phyloP scores from a whole-genome alignment of 257 asterid species.

The Handroanthus guayacan region DNA sequence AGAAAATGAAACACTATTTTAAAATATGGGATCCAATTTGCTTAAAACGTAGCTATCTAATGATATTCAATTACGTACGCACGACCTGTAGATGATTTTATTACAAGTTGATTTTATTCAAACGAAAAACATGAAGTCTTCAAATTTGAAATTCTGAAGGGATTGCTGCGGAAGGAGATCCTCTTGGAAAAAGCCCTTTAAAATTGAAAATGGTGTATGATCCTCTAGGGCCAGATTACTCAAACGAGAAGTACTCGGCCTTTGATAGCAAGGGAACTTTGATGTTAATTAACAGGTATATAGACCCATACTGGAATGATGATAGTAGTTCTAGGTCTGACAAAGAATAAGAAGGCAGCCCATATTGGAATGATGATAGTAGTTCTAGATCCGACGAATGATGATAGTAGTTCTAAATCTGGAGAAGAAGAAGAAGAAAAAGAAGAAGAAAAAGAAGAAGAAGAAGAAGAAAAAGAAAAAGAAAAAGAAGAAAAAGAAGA shows the following conservation, averaged over 20 bases:
- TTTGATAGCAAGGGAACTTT: slow-evolving; percentile 3
- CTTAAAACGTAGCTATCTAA: too few relatives aligned
- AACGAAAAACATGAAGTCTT: too few relatives aligned
- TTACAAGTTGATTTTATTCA: too few relatives aligned
- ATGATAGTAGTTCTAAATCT: too few relatives aligned
- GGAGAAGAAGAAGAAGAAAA: background rate
- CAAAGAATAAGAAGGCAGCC: background rate
- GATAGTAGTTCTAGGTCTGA: background rate
- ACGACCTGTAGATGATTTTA: too few relatives aligned
- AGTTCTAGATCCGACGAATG: background rate
- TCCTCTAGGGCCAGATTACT: background rate
- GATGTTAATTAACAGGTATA: slow-evolving; percentile 18
- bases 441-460: background rate
- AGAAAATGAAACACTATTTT: too few relatives aligned
- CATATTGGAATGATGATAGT: background rate
- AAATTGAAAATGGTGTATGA: background rate
- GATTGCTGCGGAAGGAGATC: too few relatives aligned
- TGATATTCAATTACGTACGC: too few relatives aligned
- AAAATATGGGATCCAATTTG: too few relatives aligned
- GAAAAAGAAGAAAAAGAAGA: background rate
- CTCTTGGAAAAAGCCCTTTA: too few relatives aligned
- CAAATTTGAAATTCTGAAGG: too few relatives aligned
- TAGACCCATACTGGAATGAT: background rate
- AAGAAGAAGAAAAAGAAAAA: background rate
- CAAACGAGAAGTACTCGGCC: background rate